Base-by-base conservation (phyloP, 768 basidiomycete genomes). In the Lactarius sanguifluus region DNA sequence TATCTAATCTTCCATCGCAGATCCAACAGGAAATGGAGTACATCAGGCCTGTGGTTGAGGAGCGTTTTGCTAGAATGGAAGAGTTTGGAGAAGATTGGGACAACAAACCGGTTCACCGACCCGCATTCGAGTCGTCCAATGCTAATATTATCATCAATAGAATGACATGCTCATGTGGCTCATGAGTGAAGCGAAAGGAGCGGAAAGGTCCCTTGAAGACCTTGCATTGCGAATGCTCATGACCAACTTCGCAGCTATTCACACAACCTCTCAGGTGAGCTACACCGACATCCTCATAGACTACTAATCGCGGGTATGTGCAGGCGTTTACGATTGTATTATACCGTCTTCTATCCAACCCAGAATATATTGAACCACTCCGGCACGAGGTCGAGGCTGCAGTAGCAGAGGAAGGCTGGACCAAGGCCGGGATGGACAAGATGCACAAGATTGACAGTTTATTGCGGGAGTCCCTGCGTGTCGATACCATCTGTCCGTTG, bases 131-230 rank as follows among this genome's bases (percentile, higher is more conserved):
- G 15, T 40, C 8, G 7, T 23, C 23, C 41, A 18, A 5, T 34
- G 15, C 5, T 23, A 20, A 47, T 23, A 2, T 23, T 16, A 5
- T 45, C 30, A 40, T 71, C 4, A 71, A 25, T 40, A 79, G 79
- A 76, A 78, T 54, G 81, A 81, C 67, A 60, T 81, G 71, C 73
- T 82, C 15, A 75, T 74, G 38, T 80, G 79, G 81, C 71, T 81
- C 23, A 74, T 81, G 69, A 75, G 76, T 6, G 75, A 75, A 15
- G 73, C 73, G 47, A 54, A 71, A 70, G 67, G 74, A 68, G 41
- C 71, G 64, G 69, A 80, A 71, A 68, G 71, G 70, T 66, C 71
- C 65, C 68, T 74, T 32, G 70, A 75, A 50, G 72, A 71, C 43
- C 61, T 80, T 10, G 61, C 67, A 0, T 54, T 36, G 15, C 75